Conservation (phyloP, 2,329 filamentous ascomycete species). For the Xylariaceae sp. region DNA sequence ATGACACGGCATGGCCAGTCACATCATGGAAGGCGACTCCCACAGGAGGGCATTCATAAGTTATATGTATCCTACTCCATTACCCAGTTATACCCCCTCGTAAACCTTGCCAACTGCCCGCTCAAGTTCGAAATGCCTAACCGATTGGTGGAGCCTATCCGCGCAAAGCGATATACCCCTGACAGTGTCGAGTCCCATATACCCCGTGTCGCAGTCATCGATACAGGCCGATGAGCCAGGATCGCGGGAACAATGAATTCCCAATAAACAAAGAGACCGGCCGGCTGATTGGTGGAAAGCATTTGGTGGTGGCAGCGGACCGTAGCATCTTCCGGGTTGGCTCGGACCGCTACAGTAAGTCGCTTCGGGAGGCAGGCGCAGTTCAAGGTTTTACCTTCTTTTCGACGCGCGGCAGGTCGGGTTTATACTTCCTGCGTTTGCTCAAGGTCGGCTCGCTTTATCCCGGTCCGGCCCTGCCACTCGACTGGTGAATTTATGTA, state of each 20-base stretch:
- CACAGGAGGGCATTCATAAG: not conserved
- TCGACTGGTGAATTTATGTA: too few species aligned
- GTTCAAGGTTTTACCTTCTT: not conserved
- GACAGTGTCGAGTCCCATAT: not conserved
- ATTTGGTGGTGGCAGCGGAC: not conserved
- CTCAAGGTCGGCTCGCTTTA: too few species aligned
- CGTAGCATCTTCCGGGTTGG: not conserved
- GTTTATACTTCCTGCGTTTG: too few species aligned
- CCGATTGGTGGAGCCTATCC: slow-evolving; percentile 17
- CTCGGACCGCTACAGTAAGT: not conserved
- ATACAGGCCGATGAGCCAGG: not conserved
- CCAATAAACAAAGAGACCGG: not conserved
- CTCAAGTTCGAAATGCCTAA: not conserved
- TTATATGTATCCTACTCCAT: not conserved
- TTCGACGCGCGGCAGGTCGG: too few species aligned
- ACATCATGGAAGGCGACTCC: not conserved
- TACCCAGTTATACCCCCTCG: not conserved
- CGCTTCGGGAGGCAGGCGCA: not conserved
- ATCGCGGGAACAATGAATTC: not conserved
- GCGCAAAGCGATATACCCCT: not conserved
- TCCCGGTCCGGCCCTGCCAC: too few species aligned
- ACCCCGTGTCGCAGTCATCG: not conserved
- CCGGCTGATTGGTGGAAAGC: slow-evolving; percentile 12
- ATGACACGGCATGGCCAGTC: not conserved
- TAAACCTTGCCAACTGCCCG: not conserved